A percentile compares a stretch with the other conserved stretches of the same genome.
phyloP scores from a whole-genome alignment of 495 filamentous ascomycete species.

The Tuber microsphaerosporum region DNA sequence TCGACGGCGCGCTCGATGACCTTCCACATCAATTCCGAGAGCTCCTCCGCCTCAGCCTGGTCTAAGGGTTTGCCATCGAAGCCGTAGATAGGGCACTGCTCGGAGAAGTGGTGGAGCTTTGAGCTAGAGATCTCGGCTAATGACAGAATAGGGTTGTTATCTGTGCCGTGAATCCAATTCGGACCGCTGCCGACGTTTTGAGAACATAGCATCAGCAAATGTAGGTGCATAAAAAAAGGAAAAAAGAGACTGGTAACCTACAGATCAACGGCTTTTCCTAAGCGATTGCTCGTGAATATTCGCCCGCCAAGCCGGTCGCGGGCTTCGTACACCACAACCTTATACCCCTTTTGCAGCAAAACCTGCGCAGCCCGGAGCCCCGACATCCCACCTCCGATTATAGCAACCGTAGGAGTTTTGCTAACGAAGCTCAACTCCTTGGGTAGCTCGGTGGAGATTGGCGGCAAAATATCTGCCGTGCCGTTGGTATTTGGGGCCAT shows the following conservation, averaged over 20 bases:
- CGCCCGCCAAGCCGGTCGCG: slow-evolving; percentile 77
- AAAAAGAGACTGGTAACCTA: slow-evolving; percentile 41
- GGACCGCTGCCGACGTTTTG: slow-evolving; percentile 55
- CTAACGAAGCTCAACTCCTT: slow-evolving; percentile 14
- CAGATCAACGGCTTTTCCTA: slow-evolving; percentile 50
- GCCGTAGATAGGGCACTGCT: slow-evolving; percentile 54
- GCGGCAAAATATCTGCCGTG: slow-evolving; percentile 5
- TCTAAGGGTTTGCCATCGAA: slow-evolving; percentile 55
- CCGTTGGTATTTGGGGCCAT: slow-evolving; percentile 7
- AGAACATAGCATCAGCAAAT: background rate
- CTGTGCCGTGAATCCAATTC: slow-evolving; percentile 92
- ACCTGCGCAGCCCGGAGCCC: slow-evolving; percentile 81
- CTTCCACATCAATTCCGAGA: slow-evolving; percentile 64
- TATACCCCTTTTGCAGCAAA: slow-evolving; percentile 66
- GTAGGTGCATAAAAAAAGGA: slow-evolving; percentile 1
- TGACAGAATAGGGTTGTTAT: slow-evolving; percentile 73
- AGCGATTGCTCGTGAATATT: slow-evolving; percentile 47
- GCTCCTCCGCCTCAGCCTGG: slow-evolving; percentile 48
- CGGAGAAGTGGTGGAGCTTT: slow-evolving; percentile 53
- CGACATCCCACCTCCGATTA: slow-evolving; percentile 83
- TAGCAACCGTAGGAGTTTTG: slow-evolving; percentile 48
- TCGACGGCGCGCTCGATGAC: slow-evolving; percentile 71
- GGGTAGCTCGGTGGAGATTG: background rate
- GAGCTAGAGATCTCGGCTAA: slow-evolving; percentile 66
- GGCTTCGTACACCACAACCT: slow-evolving; percentile 80